Conservation (phyloP, 148 eudicot species). For the Amaranthus cruentus region DNA sequence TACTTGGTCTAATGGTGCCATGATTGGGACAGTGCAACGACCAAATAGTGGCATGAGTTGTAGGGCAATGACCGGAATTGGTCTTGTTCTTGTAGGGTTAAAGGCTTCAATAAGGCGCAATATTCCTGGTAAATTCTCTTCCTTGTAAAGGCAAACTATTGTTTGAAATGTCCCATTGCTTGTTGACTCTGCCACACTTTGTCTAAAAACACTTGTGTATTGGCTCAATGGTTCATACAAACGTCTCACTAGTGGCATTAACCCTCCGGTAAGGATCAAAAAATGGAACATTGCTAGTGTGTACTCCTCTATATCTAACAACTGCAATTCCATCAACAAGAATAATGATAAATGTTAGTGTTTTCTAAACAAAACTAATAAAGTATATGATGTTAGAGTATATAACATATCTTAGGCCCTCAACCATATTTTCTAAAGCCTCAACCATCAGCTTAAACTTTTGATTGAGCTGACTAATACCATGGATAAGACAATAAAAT, state of each 20-base stretch:
- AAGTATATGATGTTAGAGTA: no score
- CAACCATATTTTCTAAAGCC: no score
- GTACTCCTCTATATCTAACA: conserved; percentile 3
- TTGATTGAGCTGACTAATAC: no score
- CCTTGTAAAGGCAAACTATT: conserved; percentile 27
- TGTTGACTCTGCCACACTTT: conserved; percentile 8
- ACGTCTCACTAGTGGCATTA: conserved; percentile 16
- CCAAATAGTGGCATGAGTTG: conserved; percentile 27
- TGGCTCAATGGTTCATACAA: conserved; percentile 23
- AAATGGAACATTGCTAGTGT: conserved; percentile 8
- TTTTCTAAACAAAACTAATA: no score
- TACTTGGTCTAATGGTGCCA: conserved; percentile 19
- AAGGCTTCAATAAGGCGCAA: conserved; percentile 25
- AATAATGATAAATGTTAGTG: background rate
- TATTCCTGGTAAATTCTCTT: conserved; percentile 26
- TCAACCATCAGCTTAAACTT: no score
- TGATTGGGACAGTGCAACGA: conserved; percentile 19
- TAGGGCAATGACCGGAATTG: conserved; percentile 20
- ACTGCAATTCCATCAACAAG: conserved; percentile 20
- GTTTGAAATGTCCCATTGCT: conserved; percentile 10
- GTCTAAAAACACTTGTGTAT: conserved; percentile 15
- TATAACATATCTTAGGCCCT: no score
- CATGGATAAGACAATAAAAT: no score
- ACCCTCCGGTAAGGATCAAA: background rate
- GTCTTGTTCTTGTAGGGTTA: conserved; percentile 11